These are phyloP conservation scores for Alternaria arbusti DNA, from an alignment of 2,329 filamentous ascomycete species.

Conservation along the genomic window DNA sequence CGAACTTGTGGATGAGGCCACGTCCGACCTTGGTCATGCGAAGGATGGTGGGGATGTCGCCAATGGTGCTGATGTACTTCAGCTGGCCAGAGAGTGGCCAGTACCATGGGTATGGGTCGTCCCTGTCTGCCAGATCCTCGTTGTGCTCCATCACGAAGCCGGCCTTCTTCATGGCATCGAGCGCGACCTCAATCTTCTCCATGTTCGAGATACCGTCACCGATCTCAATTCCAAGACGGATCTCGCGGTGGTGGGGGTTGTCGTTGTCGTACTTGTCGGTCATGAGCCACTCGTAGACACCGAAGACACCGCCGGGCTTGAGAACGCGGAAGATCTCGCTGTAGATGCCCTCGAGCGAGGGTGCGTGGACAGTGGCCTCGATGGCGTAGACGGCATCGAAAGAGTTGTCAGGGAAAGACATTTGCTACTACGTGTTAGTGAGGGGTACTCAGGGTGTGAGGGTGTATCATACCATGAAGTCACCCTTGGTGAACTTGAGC, in stretches of 20 bases:
- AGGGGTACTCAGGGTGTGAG: background rate
- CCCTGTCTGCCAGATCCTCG: constrained; percentile 83
- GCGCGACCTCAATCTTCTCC: constrained; percentile 82
- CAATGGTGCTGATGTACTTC: constrained; percentile 78
- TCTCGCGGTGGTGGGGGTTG: constrained; percentile 83
- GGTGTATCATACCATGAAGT: constrained; percentile 76
- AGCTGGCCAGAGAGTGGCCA: constrained; percentile 88
- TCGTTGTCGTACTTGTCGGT: constrained; percentile 92
- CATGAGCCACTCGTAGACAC: constrained; percentile 99
- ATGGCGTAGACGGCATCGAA: constrained; percentile 98
- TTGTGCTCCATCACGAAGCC: constrained; percentile 84
- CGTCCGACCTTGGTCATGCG: constrained; percentile 90
- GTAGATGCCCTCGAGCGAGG: constrained; percentile 89
- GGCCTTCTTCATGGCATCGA: constrained; percentile 82
- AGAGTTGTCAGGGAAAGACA: constrained; percentile 88
- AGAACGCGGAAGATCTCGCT: constrained; percentile 92
- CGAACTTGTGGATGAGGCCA: constrained; percentile 74
- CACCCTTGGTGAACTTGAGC: constrained; percentile 87
- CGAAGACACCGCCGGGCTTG: constrained; percentile 94
- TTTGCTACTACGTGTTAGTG: constrained; percentile 66
- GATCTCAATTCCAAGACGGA: constrained; percentile 92
- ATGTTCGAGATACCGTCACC: constrained; percentile 98
- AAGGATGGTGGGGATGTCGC: constrained; percentile 81
- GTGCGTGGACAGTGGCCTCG: constrained; percentile 95
- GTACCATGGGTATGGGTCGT: constrained; percentile 86